These are phyloP conservation scores for Boletus reticuloceps DNA, from an alignment of 768 basidiomycete species.

Conservation along the genomic window DNA sequence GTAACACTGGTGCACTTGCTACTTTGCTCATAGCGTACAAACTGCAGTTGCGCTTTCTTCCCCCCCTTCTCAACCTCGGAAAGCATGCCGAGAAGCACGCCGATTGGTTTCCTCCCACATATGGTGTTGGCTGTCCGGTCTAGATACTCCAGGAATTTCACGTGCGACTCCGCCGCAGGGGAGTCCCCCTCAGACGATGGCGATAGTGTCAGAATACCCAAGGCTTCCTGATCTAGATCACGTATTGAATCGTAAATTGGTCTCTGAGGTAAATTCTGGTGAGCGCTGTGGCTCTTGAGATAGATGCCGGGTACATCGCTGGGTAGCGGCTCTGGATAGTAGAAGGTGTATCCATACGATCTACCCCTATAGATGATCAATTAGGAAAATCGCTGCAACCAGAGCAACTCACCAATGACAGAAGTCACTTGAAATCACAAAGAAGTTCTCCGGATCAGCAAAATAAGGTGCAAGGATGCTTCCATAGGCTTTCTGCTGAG, in stretches of 20 bases:
- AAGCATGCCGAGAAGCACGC: constrained; percentile 82
- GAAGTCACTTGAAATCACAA: constrained; percentile 93
- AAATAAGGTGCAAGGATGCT: constrained; percentile 78
- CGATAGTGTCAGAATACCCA: constrained; percentile 64
- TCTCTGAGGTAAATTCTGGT: constrained; percentile 40
- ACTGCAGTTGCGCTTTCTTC: constrained; percentile 49
- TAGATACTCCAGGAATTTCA: constrained; percentile 65
- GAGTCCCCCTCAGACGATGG: constrained; percentile 39
- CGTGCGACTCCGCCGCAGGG: constrained; percentile 55
- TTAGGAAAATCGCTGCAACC: neutral
- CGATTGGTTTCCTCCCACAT: constrained; percentile 95
- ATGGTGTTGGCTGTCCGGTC: constrained; percentile 87
- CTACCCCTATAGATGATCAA: constrained; percentile 56
- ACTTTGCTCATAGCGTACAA: constrained; percentile 95
- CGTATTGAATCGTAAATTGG: constrained; percentile 84
- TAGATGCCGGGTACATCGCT: constrained; percentile 44
- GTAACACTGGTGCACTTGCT: constrained; percentile 61
- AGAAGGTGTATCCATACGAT: constrained; percentile 85
- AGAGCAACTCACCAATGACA: constrained; percentile 80
- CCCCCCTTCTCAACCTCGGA: constrained; percentile 48
- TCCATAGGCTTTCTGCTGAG: constrained; percentile 63
- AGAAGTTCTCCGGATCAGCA: constrained; percentile 73
- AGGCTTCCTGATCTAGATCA: constrained; percentile 83
- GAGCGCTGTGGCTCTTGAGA: constrained; percentile 45
- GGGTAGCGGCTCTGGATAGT: constrained; percentile 66